Evolutionary conservation across 805 yeast genomes (phyloP).

Genomic region (Nakazawaea peltata): DNA sequence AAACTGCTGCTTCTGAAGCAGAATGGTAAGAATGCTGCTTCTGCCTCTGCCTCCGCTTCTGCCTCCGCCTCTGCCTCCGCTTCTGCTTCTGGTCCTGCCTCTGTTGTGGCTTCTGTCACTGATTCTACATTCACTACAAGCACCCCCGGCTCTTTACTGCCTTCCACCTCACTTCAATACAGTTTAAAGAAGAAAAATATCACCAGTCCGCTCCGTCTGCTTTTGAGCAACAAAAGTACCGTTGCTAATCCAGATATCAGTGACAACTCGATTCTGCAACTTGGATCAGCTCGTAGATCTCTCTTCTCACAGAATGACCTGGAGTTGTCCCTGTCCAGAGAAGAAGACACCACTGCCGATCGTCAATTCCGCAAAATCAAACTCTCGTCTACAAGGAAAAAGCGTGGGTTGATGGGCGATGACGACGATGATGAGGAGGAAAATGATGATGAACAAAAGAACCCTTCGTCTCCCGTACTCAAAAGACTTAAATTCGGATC

Average conservation of each 20-base stretch:
- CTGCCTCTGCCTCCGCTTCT: slow-evolving; percentile 1
- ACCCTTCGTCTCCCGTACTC: slow-evolving; percentile 12
- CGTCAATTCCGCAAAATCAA: slow-evolving; percentile 4
- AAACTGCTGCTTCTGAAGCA: too few relatives aligned
- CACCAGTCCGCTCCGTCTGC: slow-evolving; percentile 3
- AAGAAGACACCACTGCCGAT: slow-evolving; percentile 2
- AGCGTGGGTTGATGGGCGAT: slow-evolving; percentile 10
- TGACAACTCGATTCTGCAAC: not conserved
- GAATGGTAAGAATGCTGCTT: too few relatives aligned
- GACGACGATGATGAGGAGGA: slow-evolving; percentile 7
- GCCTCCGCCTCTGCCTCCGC: slow-evolving; percentile 11
- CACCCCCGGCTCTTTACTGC: not conserved
- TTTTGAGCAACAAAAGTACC: not conserved
- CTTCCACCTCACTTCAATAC: not conserved
- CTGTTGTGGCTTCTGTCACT: not conserved
- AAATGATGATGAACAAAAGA: not conserved
- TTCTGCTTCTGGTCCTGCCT: not conserved
- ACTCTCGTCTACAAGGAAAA: not conserved
- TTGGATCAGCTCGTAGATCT: slow-evolving; percentile 1
- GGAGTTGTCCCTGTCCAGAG: not conserved
- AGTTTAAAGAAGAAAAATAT: slow-evolving; percentile 3
- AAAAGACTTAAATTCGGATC: slow-evolving; percentile 12
- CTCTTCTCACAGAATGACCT: slow-evolving; percentile 6
- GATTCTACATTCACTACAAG: not conserved
- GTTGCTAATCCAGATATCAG: not conserved